These are phyloP conservation scores for Aureobasidium sp. DNA, from an alignment of 2,329 filamentous ascomycete species.

Conservation along the genomic window DNA sequence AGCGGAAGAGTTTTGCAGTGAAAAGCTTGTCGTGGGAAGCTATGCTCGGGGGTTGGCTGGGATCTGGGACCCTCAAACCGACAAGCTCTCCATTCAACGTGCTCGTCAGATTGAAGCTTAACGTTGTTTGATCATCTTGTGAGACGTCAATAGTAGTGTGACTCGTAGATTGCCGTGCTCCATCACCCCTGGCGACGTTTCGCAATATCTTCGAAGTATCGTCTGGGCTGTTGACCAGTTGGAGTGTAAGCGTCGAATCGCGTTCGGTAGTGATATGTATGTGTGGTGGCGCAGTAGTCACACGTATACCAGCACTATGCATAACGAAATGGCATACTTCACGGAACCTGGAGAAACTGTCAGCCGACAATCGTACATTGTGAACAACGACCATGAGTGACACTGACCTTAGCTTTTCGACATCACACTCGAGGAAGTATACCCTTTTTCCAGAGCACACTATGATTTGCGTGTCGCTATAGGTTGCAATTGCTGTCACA, in stretches of 20 bases:
- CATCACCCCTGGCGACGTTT: not conserved
- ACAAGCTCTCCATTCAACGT: slow-evolving; percentile 24
- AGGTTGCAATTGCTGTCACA: slow-evolving; percentile 51
- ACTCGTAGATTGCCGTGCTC: not conserved
- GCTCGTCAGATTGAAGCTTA: slow-evolving; percentile 19
- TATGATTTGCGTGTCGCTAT: slow-evolving; percentile 50
- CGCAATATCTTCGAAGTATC: not conserved
- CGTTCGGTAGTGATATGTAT: slow-evolving; percentile 49
- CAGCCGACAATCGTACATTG: not conserved
- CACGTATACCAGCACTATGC: slow-evolving; percentile 37
- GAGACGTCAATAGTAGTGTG: slow-evolving; percentile 14
- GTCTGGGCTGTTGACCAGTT: slow-evolving; percentile 17
- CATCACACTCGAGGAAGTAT: slow-evolving; percentile 36
- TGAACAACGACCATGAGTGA: not conserved
- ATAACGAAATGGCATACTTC: slow-evolving; percentile 25
- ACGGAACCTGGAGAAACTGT: not conserved
- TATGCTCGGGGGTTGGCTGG: slow-evolving; percentile 7
- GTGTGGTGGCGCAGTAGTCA: slow-evolving; percentile 40
- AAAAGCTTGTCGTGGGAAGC: slow-evolving; percentile 29
- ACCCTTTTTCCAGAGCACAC: slow-evolving; percentile 38
- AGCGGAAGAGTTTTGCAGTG: slow-evolving; percentile 36
- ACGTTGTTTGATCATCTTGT: slow-evolving; percentile 12
- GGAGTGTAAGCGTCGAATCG: slow-evolving; percentile 47
- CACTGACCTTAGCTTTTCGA: slow-evolving; percentile 15
- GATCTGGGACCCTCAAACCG: slow-evolving; percentile 20